Base-by-base conservation (phyloP, 352 stramenopile genomes). In the Globisporangium parvum region DNA sequence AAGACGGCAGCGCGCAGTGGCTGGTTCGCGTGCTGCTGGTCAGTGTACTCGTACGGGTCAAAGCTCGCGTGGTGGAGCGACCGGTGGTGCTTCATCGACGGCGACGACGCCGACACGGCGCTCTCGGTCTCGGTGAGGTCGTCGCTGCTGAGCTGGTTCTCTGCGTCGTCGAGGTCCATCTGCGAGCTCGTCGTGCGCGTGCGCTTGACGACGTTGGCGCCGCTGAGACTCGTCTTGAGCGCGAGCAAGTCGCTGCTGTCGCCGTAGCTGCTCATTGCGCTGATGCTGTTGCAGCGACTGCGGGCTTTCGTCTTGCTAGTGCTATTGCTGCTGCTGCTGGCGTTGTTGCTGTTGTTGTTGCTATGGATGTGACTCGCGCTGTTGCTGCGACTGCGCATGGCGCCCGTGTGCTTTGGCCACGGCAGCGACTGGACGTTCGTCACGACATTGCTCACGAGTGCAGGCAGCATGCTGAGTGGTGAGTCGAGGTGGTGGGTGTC, bases 61-160 rank as follows among this genome's bases (percentile, higher is more conserved):
- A 58, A 63, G 57, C 51, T 49, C 50, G 50, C 50, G 45, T 39
- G 24, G 37, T 63, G 49, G 31, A 63, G 50, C 37, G 57, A 44
- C 31, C 45, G 46, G 11, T 54, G 47, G 24, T 48, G 50, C 42
- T 53, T 67, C 42, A 60, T 66, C 26, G 73, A 78, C 49, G 75
- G 60, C 46, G 62, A 66, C 53, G 68, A 62, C 20, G 55, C 63
- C 44, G 72, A 82, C 55, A 65, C 65, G 33, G 65, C 73, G 53
- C 79, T 77, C 65, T 87, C 78, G 31, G 75, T 85, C 65, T 86
- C 75, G n/a, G 66, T 80, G 56, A 70, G 45, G 33, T 82, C 69
- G 69, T 80, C 59, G 46, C 54, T 37, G 11, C 31, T 65, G 18
- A 57, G 64, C 45, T 70, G 47, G 35, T 81, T 71, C 62, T 80